A percentile compares a stretch with the other conserved stretches of the same genome.
These are phyloP conservation scores for Gonium pectorale DNA, from an alignment of 139 green algal genomes.

Conservation along the genomic window DNA sequence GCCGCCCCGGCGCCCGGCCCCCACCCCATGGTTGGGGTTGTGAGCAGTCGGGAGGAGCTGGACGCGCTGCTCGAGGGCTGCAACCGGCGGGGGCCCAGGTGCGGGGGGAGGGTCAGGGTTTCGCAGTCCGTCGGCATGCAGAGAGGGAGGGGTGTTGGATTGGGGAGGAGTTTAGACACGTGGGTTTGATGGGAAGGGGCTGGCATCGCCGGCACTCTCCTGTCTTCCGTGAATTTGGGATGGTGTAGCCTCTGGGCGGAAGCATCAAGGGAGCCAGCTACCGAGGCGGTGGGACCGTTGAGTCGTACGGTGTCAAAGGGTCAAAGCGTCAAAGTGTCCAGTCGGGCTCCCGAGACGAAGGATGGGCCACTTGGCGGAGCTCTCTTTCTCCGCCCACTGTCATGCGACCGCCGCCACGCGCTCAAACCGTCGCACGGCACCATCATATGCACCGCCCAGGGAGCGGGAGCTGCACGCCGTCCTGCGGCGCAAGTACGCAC, in stretches of 20 bases:
- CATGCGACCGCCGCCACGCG: not conserved
- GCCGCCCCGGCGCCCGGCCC: not conserved
- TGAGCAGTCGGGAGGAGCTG: conserved; percentile 49
- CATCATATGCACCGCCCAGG: not conserved
- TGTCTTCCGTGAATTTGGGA: too few relatives aligned
- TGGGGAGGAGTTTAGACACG: not conserved
- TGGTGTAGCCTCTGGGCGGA: too few relatives aligned
- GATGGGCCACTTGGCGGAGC: too few relatives aligned
- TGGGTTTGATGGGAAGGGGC: too few relatives aligned
- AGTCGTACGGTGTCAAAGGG: too few relatives aligned
- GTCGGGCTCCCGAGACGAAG: too few relatives aligned
- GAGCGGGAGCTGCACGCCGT: conserved; percentile 22
- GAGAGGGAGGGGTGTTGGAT: not conserved
- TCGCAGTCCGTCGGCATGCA: too few relatives aligned
- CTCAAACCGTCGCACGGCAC: not conserved
- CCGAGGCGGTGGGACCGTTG: not conserved
- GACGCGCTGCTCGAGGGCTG: conserved; percentile 48
- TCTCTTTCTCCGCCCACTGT: not conserved
- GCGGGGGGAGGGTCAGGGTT: not conserved
- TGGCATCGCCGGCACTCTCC: too few relatives aligned
- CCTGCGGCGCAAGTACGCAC: conserved; percentile 20
- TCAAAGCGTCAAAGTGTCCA: too few relatives aligned
- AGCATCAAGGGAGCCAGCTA: too few relatives aligned
- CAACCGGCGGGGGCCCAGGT: conserved; percentile 47
- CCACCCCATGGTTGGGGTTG: not conserved